These are phyloP conservation scores for Rhodotorula taiwanensis DNA, from an alignment of 768 basidiomycete species.

Conservation along the genomic window DNA sequence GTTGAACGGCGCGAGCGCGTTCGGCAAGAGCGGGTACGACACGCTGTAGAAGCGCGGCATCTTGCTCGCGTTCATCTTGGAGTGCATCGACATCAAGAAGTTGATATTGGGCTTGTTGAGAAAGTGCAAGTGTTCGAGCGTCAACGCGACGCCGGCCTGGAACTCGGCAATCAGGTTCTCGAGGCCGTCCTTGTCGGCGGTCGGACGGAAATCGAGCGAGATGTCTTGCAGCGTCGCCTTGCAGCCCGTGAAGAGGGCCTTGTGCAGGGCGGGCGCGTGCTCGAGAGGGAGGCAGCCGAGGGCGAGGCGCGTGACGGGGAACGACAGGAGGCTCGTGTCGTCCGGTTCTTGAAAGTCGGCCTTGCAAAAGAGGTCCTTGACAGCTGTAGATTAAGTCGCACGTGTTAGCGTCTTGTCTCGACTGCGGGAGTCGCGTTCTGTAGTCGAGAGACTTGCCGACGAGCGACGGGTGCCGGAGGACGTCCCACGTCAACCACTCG, in stretches of 20 bases:
- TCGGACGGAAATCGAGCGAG: slow-evolving; percentile 21
- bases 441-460: slow-evolving; percentile 3
- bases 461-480: slow-evolving; percentile 25
- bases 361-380: slow-evolving; percentile 17
- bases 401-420: neutral
- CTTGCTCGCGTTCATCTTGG: slow-evolving; percentile 28
- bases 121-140: slow-evolving; percentile 26
- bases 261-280: slow-evolving; percentile 9
- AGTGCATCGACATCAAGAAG: slow-evolving; percentile 32
- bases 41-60: slow-evolving; percentile 24
- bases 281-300: slow-evolving; percentile 22
- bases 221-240: slow-evolving; percentile 12
- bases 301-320: slow-evolving; percentile 14
- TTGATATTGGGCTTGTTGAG: slow-evolving; percentile 30
- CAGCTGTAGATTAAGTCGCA: neutral
- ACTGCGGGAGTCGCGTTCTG: no score
- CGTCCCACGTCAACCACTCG: slow-evolving; percentile 28
- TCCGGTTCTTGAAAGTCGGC: slow-evolving; percentile 23
- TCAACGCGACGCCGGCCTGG: slow-evolving; percentile 14
- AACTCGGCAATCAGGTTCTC: slow-evolving; percentile 28
- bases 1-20: slow-evolving; percentile 34
- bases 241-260: slow-evolving; percentile 23
- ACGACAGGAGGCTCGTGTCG: slow-evolving; percentile 7
- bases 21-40: slow-evolving; percentile 26
- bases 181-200: slow-evolving; percentile 5